phyloP scores from a whole-genome alignment of 257 asterid genomes.

The Osmanthus fragrans region DNA sequence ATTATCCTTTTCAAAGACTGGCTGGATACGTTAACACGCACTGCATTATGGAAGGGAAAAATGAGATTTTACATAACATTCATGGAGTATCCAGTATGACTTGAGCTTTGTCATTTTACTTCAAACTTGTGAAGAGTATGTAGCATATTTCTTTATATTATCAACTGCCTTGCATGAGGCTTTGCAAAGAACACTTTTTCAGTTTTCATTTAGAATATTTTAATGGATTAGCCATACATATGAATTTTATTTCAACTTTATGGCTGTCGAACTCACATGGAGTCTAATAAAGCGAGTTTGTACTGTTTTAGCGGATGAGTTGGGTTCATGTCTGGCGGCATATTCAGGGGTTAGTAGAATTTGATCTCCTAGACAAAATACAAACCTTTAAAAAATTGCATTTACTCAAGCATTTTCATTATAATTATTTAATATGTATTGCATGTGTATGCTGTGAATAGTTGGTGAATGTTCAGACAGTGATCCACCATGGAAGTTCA shows the following conservation, averaged over 20 bases:
- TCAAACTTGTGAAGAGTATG: neutral
- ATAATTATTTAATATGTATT: neutral
- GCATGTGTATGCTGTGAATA: neutral
- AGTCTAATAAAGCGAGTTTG: neutral
- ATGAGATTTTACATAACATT: neutral
- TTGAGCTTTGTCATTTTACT: neutral
- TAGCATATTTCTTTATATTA: neutral
- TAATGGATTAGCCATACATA: neutral
- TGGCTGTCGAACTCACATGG: neutral
- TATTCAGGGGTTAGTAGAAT: neutral
- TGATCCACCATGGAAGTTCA: slow-evolving; percentile 14
- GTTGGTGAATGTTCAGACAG: slow-evolving; percentile 2
- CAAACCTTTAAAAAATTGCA: neutral
- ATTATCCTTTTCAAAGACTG: neutral
- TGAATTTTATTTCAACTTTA: neutral
- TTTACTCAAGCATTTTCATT: neutral
- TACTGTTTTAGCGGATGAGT: neutral
- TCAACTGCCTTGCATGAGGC: neutral
- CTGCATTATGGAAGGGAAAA: neutral
- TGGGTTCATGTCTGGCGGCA: neutral
- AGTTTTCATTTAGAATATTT: neutral
- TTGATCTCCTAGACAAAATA: neutral
- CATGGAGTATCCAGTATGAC: neutral
- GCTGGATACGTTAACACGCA: too few species aligned
- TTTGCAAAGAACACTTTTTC: neutral